Conservation (phyloP, 768 basidiomycete genomes). For the Tricholoma sp. region DNA sequence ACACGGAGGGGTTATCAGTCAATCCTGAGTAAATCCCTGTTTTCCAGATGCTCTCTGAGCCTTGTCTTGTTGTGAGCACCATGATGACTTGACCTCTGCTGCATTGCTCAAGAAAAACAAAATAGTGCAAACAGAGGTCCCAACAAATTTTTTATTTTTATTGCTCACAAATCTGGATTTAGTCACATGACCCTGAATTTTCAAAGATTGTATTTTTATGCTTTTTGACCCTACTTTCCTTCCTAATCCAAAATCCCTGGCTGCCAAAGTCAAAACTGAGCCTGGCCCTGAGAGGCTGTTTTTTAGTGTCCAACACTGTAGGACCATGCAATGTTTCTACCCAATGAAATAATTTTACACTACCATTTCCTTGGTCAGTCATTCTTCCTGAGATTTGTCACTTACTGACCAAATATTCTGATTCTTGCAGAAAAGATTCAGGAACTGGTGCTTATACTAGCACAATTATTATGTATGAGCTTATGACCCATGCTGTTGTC, state of each 20-base stretch:
- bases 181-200: conserved; percentile 4
- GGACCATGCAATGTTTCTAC: too few relatives aligned
- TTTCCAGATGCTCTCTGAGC: conserved; percentile 1
- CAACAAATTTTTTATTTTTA: not conserved
- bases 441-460: too few relatives aligned
- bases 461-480: too few relatives aligned
- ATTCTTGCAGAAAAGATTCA: too few relatives aligned
- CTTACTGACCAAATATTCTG: too few relatives aligned
- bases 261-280: not conserved
- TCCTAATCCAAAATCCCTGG: not conserved
- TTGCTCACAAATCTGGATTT: conserved; percentile 5
- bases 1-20: conserved; percentile 5
- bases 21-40: conserved; percentile 4
- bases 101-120: too few relatives aligned
- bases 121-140: too few relatives aligned
- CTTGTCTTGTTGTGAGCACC: conserved; percentile 1
- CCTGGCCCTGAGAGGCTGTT: not conserved
- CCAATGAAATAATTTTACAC: too few relatives aligned
- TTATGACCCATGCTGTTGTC: too few relatives aligned
- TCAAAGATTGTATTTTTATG: conserved; percentile 8
- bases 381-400: too few relatives aligned
- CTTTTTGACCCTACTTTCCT: conserved; percentile 1
- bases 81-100: conserved; percentile 2
- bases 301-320: conserved; percentile 5
- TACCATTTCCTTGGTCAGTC: too few relatives aligned